These are phyloP conservation scores for Thermothelomyces thermophilus DNA, from an alignment of 2,329 filamentous ascomycete genomes.

Conservation along the genomic window DNA sequence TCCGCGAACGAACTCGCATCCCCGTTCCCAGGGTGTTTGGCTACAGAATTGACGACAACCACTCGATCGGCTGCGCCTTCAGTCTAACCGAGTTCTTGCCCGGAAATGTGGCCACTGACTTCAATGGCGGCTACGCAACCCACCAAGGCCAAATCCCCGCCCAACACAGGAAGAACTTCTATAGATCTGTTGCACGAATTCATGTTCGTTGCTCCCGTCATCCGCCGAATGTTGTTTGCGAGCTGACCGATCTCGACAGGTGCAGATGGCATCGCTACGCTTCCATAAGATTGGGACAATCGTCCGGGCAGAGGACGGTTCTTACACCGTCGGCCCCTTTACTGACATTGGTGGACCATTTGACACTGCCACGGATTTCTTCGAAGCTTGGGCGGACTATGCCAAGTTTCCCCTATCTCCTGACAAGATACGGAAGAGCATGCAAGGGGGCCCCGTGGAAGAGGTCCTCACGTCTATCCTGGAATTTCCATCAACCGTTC, in stretches of 20 bases:
- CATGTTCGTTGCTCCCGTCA: not conserved
- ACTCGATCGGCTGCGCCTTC: not conserved
- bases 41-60: conserved; percentile 1
- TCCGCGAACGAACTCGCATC: not conserved
- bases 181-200: not conserved
- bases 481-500: not conserved
- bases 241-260: not conserved
- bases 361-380: conserved; percentile 20
- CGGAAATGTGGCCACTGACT: not conserved
- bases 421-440: not conserved
- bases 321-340: conserved; percentile 18
- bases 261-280: conserved; percentile 18
- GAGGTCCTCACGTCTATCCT: not conserved
- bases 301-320: conserved; percentile 8
- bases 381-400: conserved; percentile 20
- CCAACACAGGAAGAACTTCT: not conserved
- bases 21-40: not conserved
- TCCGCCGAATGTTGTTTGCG: too few species aligned
- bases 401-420: conserved; percentile 11
- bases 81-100: conserved; percentile 5
- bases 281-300: conserved; percentile 23
- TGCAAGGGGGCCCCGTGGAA: not conserved
- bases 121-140: not conserved
- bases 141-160: conserved; percentile 3
- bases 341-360: conserved; percentile 23